phyloP scores from a whole-genome alignment of 2,329 filamentous ascomycete genomes.

The Pochonia chlamydosporia region DNA sequence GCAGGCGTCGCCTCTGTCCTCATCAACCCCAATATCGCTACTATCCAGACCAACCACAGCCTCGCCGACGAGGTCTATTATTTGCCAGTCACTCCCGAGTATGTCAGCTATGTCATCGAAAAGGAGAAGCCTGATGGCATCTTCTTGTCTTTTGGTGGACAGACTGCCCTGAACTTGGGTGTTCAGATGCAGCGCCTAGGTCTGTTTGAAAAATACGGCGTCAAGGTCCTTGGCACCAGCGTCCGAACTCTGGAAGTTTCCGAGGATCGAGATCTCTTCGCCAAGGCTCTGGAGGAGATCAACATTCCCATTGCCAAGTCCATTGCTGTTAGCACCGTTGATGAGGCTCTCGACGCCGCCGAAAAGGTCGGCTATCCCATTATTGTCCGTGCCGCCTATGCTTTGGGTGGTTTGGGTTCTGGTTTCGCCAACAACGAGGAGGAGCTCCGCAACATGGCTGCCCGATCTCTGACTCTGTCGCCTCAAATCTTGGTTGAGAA shows the following conservation, averaged over 20 bases:
- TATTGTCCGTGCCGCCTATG: conserved; percentile 95
- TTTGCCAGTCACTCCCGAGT: conserved; percentile 94
- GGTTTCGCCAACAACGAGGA: conserved; percentile 93
- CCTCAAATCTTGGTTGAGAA: conserved; percentile 98
- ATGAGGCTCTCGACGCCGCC: conserved; percentile 86
- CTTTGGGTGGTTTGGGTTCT: conserved; percentile 90
- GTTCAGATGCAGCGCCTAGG: conserved; percentile 97
- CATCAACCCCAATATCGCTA: conserved; percentile 97
- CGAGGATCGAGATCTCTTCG: conserved; percentile 93
- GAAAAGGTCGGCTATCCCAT: conserved; percentile 89
- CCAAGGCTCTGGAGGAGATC: conserved; percentile 93
- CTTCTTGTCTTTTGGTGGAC: conserved; percentile 93
- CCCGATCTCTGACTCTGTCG: conserved; percentile 84
- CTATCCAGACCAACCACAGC: conserved; percentile 94
- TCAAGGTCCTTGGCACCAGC: conserved; percentile 92
- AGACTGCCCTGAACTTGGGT: conserved; percentile 94
- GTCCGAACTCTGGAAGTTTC: conserved; percentile 90
- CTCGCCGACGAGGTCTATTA: conserved; percentile 98
- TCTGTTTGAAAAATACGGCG: conserved; percentile 89
- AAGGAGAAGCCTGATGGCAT: conserved; percentile 94
- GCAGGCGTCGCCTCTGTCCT: conserved; percentile 86
- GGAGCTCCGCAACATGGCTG: conserved; percentile 89
- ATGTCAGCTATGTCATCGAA: conserved; percentile 96
- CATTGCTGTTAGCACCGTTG: conserved; percentile 83
- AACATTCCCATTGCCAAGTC: conserved; percentile 96